phyloP scores from a whole-genome alignment of 345 rosid species.

The Salix udensis region DNA sequence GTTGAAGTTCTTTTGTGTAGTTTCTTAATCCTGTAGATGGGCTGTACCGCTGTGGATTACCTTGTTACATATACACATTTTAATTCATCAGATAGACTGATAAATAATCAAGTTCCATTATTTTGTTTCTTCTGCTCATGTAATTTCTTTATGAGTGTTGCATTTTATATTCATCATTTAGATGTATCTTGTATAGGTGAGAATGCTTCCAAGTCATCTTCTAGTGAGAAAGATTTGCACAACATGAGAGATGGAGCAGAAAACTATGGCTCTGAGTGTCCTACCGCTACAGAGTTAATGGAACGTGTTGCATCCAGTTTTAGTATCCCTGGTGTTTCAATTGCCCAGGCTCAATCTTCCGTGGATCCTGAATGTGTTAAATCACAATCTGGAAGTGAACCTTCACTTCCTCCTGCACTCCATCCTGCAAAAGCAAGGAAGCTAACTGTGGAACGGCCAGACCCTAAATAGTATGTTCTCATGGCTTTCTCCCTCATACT shows the following conservation, averaged over 20 bases:
- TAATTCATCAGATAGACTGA: too few relatives aligned
- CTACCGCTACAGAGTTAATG: conserved; percentile 22
- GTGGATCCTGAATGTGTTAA: conserved; percentile 26
- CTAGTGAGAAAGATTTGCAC: conserved; percentile 39
- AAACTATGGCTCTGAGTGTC: conserved; percentile 39
- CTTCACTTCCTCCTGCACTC: conserved; percentile 15
- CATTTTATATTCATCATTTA: neutral
- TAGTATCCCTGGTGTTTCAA: conserved; percentile 19
- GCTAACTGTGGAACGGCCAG: conserved; percentile 18
- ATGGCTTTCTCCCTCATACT: neutral
- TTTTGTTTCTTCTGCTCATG: too few relatives aligned
- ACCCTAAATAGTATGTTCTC: conserved; percentile 15
- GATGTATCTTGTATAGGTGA: conserved; percentile 33
- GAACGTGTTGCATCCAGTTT: conserved; percentile 31
- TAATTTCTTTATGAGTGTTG: too few relatives aligned
- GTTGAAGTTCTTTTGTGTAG: too few relatives aligned
- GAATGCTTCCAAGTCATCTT: conserved; percentile 35
- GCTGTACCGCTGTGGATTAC: too few relatives aligned
- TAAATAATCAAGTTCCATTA: too few relatives aligned
- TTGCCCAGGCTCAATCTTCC: conserved; percentile 23
- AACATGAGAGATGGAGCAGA: conserved; percentile 46
- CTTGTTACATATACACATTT: too few relatives aligned
- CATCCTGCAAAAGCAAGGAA: conserved; percentile 31
- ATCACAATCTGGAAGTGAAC: conserved; percentile 16
- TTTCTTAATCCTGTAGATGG: too few relatives aligned